Percentiles rank a stretch among this genome's conserved stretches.
These are phyloP conservation scores for Aegilops speltoides DNA, from an alignment of 176 grass and related monocot genomes.

Conservation along the genomic window DNA sequence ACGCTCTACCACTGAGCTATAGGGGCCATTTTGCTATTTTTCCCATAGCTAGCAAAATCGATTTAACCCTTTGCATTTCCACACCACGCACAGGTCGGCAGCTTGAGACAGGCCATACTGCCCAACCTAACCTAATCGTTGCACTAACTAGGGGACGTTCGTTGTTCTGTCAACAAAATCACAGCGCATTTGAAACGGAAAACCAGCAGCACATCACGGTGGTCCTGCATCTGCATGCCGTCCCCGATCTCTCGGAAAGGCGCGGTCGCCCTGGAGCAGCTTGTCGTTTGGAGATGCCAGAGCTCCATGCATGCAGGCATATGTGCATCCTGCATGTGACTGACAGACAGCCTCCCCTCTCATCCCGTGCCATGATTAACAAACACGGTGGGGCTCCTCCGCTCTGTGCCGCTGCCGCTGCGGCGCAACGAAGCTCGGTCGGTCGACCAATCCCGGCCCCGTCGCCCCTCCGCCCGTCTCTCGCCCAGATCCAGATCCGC, in stretches of 20 bases:
- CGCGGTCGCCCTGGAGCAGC: not conserved
- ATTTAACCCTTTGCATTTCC: fast-evolving
- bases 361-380: conserved; percentile 7
- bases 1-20: conserved; percentile 90
- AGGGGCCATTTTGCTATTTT: too few species aligned
- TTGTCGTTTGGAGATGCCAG: not conserved
- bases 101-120: not conserved
- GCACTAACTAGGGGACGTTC: not conserved
- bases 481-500: not conserved
- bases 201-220: not conserved
- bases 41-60: fast-evolving
- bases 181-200: not conserved
- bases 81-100: not conserved
- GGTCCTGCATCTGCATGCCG: not conserved
- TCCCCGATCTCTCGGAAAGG: conserved; percentile 24
- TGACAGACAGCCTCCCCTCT: not conserved
- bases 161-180: not conserved
- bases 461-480: not conserved
- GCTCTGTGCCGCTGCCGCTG: not conserved
- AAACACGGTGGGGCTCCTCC: conserved; percentile 8
- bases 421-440: not conserved
- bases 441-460: not conserved
- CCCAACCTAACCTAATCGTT: not conserved
- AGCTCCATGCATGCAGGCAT: too few species aligned
- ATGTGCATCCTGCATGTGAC: too few species aligned